These are phyloP conservation scores for Evansstolkia leycettana DNA, from an alignment of 495 filamentous ascomycete genomes.

Conservation along the genomic window DNA sequence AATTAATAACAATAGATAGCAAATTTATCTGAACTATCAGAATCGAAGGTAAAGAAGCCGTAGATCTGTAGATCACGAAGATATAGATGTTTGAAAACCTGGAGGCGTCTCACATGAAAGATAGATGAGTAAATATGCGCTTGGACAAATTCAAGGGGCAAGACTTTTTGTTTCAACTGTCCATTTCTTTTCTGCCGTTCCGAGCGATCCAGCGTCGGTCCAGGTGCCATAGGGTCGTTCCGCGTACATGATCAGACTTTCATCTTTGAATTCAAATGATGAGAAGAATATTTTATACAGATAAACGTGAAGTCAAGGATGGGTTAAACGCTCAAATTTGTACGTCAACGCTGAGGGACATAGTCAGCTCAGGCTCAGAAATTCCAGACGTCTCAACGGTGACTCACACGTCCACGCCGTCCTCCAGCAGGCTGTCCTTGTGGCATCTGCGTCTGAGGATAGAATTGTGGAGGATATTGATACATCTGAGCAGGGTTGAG, in stretches of 20 bases:
- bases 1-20: too few relatives aligned
- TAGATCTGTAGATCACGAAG: too few relatives aligned
- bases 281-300: constrained; percentile 31
- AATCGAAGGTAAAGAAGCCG: too few relatives aligned
- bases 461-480: constrained; percentile 40
- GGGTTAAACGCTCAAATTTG: constrained; percentile 17
- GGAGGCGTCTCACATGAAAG: too few relatives aligned
- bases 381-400: constrained; percentile 2
- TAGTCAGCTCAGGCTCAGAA: too few relatives aligned
- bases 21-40: too few relatives aligned
- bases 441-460: constrained; percentile 31
- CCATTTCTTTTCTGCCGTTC: constrained; percentile 14
- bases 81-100: too few relatives aligned
- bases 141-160: too few relatives aligned
- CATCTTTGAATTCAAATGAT: constrained; percentile 17
- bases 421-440: constrained; percentile 34
- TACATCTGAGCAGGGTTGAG: constrained; percentile 38
- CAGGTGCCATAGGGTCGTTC: constrained; percentile 19
- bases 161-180: constrained; percentile 11
- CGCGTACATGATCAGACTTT: constrained; percentile 25
- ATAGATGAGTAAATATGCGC: too few relatives aligned
- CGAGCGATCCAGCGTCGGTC: constrained; percentile 37
- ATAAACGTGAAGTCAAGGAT: constrained; percentile 22
- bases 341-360: constrained; percentile 18
- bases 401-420: constrained; percentile 38